Evolutionary conservation across 179 eudicot species (phyloP).

Genomic region (Gypsophila paniculata): DNA sequence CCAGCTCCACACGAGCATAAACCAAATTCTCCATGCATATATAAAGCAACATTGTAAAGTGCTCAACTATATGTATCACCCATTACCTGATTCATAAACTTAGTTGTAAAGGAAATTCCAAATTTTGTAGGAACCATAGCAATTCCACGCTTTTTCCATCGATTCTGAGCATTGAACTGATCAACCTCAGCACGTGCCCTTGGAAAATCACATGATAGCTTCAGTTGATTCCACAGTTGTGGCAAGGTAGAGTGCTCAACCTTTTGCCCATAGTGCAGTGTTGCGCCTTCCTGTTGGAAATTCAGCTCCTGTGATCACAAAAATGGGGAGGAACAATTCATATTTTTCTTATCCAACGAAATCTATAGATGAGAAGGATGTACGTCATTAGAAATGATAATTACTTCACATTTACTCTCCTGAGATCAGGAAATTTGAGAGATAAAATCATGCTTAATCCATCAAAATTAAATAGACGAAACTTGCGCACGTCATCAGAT

Average conservation of each 20-base stretch:
- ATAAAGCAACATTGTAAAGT: not conserved
- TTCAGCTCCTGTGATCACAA: slow-evolving; percentile 66
- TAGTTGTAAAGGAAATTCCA: slow-evolving; percentile 88
- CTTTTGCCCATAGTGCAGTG: slow-evolving; percentile 75
- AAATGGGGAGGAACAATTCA: slow-evolving; percentile 8
- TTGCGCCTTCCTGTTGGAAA: slow-evolving; percentile 72
- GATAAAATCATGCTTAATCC: not conserved
- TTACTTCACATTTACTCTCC: not conserved
- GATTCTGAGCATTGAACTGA: slow-evolving; percentile 61
- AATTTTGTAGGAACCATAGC: slow-evolving; percentile 88
- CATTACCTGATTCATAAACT: slow-evolving; percentile 95
- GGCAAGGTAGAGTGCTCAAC: slow-evolving; percentile 70
- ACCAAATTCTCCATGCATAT: not conserved
- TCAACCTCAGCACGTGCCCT: slow-evolving; percentile 56
- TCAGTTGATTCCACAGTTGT: slow-evolving; percentile 76
- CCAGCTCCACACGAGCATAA: not conserved
- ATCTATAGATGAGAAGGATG: not conserved
- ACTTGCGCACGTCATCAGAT: not conserved
- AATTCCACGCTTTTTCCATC: slow-evolving; percentile 93
- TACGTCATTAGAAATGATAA: slow-evolving; percentile 3
- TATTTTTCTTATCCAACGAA: not conserved
- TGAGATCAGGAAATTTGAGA: not conserved
- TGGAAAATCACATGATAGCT: slow-evolving; percentile 50
- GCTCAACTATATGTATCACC: not conserved
- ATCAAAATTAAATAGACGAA: no score